phyloP scores from a whole-genome alignment of 208 protist genomes.

The Naegleria lovaniensis region DNA sequence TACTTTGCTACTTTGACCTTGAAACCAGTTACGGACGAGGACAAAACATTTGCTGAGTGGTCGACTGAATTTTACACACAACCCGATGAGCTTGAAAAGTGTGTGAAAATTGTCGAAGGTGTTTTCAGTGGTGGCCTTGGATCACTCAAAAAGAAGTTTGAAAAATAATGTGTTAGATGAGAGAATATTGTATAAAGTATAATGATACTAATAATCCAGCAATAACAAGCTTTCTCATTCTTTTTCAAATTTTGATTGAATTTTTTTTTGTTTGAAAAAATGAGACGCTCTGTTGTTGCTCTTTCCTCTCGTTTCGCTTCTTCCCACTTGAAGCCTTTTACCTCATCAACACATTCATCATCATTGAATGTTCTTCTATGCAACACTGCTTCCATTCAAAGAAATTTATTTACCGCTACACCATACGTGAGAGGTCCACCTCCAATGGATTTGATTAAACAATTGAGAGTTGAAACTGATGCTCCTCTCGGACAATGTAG shows the following conservation, averaged over 20 bases:
- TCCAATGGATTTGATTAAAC: constrained; percentile 69
- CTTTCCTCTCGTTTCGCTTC: too few species aligned
- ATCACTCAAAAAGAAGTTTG: background rate
- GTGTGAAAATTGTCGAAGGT: background rate
- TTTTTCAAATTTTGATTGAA: too few species aligned
- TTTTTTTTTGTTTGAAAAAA: too few species aligned
- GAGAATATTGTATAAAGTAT: too few species aligned
- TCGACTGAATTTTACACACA: background rate
- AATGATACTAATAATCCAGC: too few species aligned
- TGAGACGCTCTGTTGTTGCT: too few species aligned
- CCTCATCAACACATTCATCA: too few species aligned
- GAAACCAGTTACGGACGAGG: background rate
- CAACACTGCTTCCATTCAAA: background rate
- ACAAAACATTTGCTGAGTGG: background rate
- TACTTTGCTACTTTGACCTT: background rate
- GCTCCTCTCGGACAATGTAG: constrained; percentile 74
- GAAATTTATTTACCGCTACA: background rate
- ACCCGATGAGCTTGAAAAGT: background rate
- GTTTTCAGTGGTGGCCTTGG: background rate
- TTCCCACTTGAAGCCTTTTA: too few species aligned
- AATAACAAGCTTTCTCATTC: too few species aligned
- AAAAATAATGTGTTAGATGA: background rate
- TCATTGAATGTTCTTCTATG: background rate
- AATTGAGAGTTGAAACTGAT: constrained; percentile 73
- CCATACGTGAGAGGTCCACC: background rate